A percentile compares a stretch with the other conserved stretches of the same genome.
phyloP scores from a whole-genome alignment of 345 rosid species.

The Theobroma cacao region DNA sequence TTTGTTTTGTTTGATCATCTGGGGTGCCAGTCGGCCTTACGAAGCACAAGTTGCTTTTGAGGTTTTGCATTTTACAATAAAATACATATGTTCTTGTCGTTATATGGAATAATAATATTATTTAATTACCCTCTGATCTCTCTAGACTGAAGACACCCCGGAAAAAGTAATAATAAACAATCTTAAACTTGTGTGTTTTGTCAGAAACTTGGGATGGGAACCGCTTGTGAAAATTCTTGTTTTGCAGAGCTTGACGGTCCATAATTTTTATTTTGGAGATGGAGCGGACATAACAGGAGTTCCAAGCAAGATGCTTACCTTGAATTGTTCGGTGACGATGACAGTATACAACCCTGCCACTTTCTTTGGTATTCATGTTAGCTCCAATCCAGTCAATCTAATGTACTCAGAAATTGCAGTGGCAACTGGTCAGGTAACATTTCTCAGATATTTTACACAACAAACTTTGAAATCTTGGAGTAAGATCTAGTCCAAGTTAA shows the following conservation, averaged over 20 bases:
- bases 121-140: neutral
- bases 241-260: constrained; percentile 54
- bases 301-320: constrained; percentile 66
- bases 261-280: constrained; percentile 68
- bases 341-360: constrained; percentile 67
- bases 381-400: constrained; percentile 56
- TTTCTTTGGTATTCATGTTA: constrained; percentile 80
- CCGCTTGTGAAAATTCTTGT: neutral
- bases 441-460: neutral
- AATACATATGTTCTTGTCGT: neutral
- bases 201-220: neutral
- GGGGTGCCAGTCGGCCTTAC: constrained; percentile 81
- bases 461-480: neutral
- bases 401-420: constrained; percentile 57
- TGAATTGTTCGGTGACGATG: constrained; percentile 62
- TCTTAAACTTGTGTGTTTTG: neutral
- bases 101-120: neutral
- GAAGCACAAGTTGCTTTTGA: constrained; percentile 52
- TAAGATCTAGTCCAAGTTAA: neutral
- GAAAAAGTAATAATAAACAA: neutral
- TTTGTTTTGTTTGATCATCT: constrained; percentile 67
- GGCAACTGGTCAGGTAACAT: constrained; percentile 71
- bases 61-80: constrained; percentile 28
- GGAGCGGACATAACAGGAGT: constrained; percentile 78
- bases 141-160: neutral